Evolutionary conservation across 768 basidiomycete genomes (phyloP).

Genomic region (Amanita exitialis): DNA sequence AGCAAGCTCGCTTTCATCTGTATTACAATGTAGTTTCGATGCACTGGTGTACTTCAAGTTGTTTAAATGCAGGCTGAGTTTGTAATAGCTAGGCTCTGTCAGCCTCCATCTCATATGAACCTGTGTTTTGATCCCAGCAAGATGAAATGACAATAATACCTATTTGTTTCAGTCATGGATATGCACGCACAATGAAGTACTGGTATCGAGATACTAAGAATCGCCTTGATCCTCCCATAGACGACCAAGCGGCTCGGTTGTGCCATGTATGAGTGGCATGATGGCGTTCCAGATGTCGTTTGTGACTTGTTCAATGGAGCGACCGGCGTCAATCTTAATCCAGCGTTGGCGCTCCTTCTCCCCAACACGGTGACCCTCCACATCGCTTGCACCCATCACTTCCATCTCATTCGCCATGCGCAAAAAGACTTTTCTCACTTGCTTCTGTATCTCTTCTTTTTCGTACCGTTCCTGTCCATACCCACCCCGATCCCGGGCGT

Average conservation of each 20-base stretch:
- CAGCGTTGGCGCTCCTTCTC: neutral
- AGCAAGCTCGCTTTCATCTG: neutral
- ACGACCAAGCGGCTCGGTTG: neutral
- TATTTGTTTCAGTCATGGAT: too few relatives aligned
- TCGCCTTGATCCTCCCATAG: slow-evolving; percentile 1
- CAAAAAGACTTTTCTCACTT: slow-evolving; percentile 52
- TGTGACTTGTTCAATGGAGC: neutral
- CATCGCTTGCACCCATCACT: neutral
- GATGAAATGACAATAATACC: too few relatives aligned
- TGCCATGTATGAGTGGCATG: neutral
- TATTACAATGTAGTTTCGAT: neutral
- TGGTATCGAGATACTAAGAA: neutral
- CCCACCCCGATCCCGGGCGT: slow-evolving; percentile 60
- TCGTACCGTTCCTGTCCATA: slow-evolving; percentile 89
- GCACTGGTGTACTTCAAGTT: neutral
- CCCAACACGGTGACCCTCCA: neutral
- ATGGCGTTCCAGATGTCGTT: slow-evolving; percentile 5
- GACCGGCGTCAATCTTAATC: slow-evolving; percentile 6
- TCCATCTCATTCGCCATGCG: slow-evolving; percentile 43
- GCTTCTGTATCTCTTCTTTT: slow-evolving; percentile 61
- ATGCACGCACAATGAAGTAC: neutral
- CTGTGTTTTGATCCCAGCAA: too few relatives aligned
- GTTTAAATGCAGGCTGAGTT: too few relatives aligned
- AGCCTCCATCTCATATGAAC: too few relatives aligned
- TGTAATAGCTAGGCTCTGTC: too few relatives aligned